Evolutionary conservation across 805 yeast genomes (phyloP).

Genomic region (Saturnispora besseyi): DNA sequence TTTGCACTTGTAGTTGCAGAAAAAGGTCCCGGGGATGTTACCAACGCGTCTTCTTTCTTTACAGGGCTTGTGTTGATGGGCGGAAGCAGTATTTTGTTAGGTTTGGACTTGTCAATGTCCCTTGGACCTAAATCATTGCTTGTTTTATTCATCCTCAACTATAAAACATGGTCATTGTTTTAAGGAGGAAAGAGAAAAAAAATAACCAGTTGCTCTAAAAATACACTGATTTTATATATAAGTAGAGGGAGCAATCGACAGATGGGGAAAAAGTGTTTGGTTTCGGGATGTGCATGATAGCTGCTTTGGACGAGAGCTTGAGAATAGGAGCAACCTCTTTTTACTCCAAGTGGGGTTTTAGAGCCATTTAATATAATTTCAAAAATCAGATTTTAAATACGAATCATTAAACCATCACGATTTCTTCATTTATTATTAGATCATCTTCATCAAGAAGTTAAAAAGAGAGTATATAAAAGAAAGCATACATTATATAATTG

Average conservation of each 20-base stretch:
- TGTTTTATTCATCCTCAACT: neutral
- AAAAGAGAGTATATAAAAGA: too few relatives aligned
- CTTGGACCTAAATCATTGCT: neutral
- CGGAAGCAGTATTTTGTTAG: neutral
- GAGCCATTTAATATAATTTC: too few relatives aligned
- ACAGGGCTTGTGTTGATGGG: neutral
- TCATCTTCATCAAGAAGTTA: too few relatives aligned
- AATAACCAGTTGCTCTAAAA: neutral
- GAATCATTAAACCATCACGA: neutral
- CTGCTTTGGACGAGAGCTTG: too few relatives aligned
- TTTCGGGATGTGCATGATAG: too few relatives aligned
- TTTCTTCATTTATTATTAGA: too few relatives aligned
- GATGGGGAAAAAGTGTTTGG: neutral
- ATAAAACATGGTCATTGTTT: neutral
- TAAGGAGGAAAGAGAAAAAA: neutral
- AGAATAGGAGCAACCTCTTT: too few relatives aligned
- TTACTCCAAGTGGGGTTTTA: too few relatives aligned
- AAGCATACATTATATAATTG: too few relatives aligned
- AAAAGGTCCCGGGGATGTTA: neutral
- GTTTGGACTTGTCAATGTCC: neutral
- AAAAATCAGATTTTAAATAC: neutral
- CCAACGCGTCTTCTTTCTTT: neutral
- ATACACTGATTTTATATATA: neutral
- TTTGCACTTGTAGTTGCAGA: slow-evolving; percentile 4
- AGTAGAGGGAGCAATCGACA: neutral